These are phyloP conservation scores for Ceratocystis lukuohia DNA, from an alignment of 2,329 filamentous ascomycete species.

Conservation along the genomic window DNA sequence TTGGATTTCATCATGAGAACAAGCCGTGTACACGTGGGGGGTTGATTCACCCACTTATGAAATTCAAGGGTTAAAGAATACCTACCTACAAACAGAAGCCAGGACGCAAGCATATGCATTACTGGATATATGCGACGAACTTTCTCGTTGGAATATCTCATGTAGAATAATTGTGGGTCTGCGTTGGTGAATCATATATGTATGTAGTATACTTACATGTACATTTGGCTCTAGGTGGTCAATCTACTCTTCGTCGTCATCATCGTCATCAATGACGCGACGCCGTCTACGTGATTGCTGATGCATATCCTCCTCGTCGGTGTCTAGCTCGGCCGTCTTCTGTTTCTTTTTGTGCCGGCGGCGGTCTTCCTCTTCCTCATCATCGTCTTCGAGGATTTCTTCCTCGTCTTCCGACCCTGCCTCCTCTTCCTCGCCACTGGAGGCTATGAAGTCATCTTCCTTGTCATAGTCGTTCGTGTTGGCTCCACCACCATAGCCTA, in stretches of 20 bases:
- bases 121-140: no score
- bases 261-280: constrained; percentile 46
- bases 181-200: not conserved
- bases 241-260: constrained; percentile 36
- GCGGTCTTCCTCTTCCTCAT: constrained; percentile 26
- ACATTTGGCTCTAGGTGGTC: not conserved
- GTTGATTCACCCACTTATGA: no score
- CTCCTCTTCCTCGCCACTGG: constrained; percentile 57
- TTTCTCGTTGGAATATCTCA: not conserved
- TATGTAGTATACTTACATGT: not conserved
- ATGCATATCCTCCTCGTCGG: constrained; percentile 41
- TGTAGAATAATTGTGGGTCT: not conserved
- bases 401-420: constrained; percentile 52
- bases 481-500: constrained; percentile 43
- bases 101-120: no score
- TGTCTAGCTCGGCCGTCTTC: constrained; percentile 34
- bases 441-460: constrained; percentile 65
- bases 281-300: constrained; percentile 40
- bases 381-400: constrained; percentile 42
- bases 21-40: no score
- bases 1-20: not conserved
- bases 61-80: no score
- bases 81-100: no score
- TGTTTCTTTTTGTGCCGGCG: constrained; percentile 37
- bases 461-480: constrained; percentile 67